Base-by-base conservation (phyloP, 2,329 filamentous ascomycete species). In the Aspergillus phoenicis region DNA sequence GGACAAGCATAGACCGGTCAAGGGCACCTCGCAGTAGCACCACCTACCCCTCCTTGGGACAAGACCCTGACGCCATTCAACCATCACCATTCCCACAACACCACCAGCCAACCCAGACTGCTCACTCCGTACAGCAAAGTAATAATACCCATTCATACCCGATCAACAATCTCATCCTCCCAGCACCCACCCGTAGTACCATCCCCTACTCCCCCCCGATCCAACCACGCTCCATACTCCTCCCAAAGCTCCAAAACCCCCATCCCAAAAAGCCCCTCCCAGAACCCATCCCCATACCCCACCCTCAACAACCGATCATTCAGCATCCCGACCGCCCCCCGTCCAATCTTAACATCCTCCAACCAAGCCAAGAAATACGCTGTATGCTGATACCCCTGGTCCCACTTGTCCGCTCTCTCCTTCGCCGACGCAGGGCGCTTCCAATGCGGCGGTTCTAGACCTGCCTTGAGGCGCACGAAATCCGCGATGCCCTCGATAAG, bases 401-500 rank as follows among this genome's bases (percentile, higher is more conserved):
- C 92, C 93, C 93, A 97, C n/a, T 84, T 82, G 17, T 84, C 84
- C 17, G 82, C 78, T 15, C 75, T 66, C 28, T 85, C 83, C 2
- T 80, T 81, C 2, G 74, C 69, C 48, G 69, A 71, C 3, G 75
- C 73, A 24, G 81, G 80, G 45, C 77, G 77, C 72, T 86, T 89
- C 94, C 94, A 98, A 78, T 97, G 93, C 53, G 91, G 90, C 43
- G 94, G 91, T 8, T 82, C 85, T 28, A 96, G 83, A 0, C 84
- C 85, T 53, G 88, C 88, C 65, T 86, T 87, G 62, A 98, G 79
- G 2, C 94, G 85, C 24, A 98, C 93, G 86, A 91, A 98, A 77
- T 98, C 95, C 20, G 94, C 94, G 57, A 98, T 87, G 0, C 94
- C 94, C 77, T 98, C 94, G 59, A 96, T 89, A 51, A 98, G 77